A percentile compares a stretch with the other conserved stretches of the same genome.
These are phyloP conservation scores for Geotrichum bryndzae DNA, from an alignment of 1,139 yeast genomes.

Conservation along the genomic window DNA sequence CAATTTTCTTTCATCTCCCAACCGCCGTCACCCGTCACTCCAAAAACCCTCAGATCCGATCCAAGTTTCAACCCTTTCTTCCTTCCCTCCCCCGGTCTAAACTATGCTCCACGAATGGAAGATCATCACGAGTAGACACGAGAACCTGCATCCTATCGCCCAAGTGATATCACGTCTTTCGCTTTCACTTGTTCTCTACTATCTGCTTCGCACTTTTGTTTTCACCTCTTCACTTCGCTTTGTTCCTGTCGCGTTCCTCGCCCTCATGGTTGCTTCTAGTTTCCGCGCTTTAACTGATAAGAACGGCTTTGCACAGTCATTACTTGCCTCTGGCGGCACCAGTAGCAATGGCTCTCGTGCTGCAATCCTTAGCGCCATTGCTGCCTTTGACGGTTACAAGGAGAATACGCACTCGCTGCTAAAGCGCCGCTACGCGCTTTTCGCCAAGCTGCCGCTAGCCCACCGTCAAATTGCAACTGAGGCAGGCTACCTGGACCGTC, in stretches of 20 bases:
- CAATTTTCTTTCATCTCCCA: not conserved
- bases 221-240: conserved; percentile 2
- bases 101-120: conserved; percentile 10
- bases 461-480: conserved; percentile 51
- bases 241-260: conserved; percentile 12
- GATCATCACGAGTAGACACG: conserved; percentile 16
- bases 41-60: not conserved
- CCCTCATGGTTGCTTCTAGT: conserved; percentile 13
- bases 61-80: not conserved
- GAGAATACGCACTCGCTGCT: conserved; percentile 41
- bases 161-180: conserved; percentile 15
- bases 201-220: not conserved
- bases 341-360: conserved; percentile 20
- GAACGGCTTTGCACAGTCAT: not conserved
- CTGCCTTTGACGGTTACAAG: conserved; percentile 46
- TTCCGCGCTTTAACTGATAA: not conserved
- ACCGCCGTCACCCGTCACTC: not conserved
- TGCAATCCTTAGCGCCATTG: conserved; percentile 47
- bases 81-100: not conserved
- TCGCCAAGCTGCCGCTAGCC: conserved; percentile 47
- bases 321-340: not conserved
- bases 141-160: conserved; percentile 16
- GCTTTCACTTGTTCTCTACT: conserved; percentile 9
- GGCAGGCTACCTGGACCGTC: conserved; percentile 51
- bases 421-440: conserved; percentile 43